phyloP scores from a whole-genome alignment of 2,329 filamentous ascomycete species.

The Calonectria naviculata region DNA sequence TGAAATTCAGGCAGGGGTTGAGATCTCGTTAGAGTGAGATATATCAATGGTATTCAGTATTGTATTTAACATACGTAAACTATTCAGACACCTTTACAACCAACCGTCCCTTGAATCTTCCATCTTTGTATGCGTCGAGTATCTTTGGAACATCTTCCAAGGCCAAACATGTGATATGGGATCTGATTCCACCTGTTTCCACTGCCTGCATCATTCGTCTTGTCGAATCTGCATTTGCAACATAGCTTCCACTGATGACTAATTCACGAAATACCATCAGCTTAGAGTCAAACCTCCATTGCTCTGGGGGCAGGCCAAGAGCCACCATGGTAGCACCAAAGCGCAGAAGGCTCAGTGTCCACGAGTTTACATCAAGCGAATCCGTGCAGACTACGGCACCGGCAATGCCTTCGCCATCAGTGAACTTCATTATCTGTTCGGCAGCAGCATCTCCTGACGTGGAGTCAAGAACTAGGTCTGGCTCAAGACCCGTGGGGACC shows the following conservation, averaged over 20 bases:
- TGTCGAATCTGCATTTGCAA: slow-evolving; percentile 41
- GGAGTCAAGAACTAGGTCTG: slow-evolving; percentile 44
- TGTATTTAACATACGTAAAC: too few species aligned
- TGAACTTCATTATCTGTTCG: slow-evolving; percentile 39
- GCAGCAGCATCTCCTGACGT: slow-evolving; percentile 25
- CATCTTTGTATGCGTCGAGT: slow-evolving; percentile 40
- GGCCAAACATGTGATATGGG: slow-evolving; percentile 39
- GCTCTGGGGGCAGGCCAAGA: slow-evolving; percentile 44
- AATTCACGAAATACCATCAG: slow-evolving; percentile 45
- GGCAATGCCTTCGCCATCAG: slow-evolving; percentile 44
- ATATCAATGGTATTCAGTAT: too few species aligned
- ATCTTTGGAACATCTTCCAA: slow-evolving; percentile 42
- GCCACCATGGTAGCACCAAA: slow-evolving; percentile 43
- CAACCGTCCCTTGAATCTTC: slow-evolving; percentile 42
- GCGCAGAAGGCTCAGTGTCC: slow-evolving; percentile 42
- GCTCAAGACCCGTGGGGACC: slow-evolving; percentile 33
- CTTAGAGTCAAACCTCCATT: slow-evolving; percentile 46
- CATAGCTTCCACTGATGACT: slow-evolving; percentile 45
- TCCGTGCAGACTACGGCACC: slow-evolving; percentile 47
- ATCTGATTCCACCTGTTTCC: slow-evolving; percentile 36
- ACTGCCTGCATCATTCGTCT: slow-evolving; percentile 46
- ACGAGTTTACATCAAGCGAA: slow-evolving; percentile 42
- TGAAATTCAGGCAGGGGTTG: too few species aligned
- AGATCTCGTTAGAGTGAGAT: too few species aligned
- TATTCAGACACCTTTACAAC: slow-evolving; percentile 38